Base-by-base conservation (phyloP, 176 grass and related monocot genomes). In the Triticum dicoccoides region DNA sequence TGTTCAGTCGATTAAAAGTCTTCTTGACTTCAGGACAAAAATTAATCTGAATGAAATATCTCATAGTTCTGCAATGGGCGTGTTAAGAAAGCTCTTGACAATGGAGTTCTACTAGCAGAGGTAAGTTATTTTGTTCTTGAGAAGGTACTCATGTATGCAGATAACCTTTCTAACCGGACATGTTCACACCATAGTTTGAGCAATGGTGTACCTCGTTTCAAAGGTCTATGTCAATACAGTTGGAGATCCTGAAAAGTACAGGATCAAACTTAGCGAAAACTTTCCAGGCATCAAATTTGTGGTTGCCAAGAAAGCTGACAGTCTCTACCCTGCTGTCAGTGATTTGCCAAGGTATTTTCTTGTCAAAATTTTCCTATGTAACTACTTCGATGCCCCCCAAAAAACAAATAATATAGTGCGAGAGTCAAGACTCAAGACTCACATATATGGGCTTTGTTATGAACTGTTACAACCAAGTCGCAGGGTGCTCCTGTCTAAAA, bases 31-130 rank as follows among this genome's bases (percentile, higher is more conserved):
- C 90, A 94, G 92, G 83, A 73, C 65, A 4, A 98, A 98, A 91
- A 41, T 96, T 71, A 98, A 98, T 89, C 68, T 94, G 25, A 96
- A 96, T 83, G 96, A 94, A 78, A 98, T 98, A 89, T 98, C 90
- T 38, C 96, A 94, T 84, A 96, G 92, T 71, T 95, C 96, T 82
- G 96, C 96, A 38, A 98, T 98, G 79, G 86, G 91, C 13, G 93
- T 33, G 84, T 96, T 65, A 90, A 69, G 58, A 96, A 87, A 71
- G 65, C 82, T 69, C 82, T 96, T 88, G 88, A 89, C 66, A 78
- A 92, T 78, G 90, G 96, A 79, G 82, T 96, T 89, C 24, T 92
- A n/a, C 63, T 98, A 77, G 64, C 90, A 13, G 91, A 98, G 94
- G 93, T 98, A 89, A 65, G 77, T 54, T 49, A 17, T 71, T 88